A percentile compares a stretch with the other conserved stretches of the same genome.
phyloP scores from a whole-genome alignment of 1,139 yeast genomes.

The Taphrina betulina region DNA sequence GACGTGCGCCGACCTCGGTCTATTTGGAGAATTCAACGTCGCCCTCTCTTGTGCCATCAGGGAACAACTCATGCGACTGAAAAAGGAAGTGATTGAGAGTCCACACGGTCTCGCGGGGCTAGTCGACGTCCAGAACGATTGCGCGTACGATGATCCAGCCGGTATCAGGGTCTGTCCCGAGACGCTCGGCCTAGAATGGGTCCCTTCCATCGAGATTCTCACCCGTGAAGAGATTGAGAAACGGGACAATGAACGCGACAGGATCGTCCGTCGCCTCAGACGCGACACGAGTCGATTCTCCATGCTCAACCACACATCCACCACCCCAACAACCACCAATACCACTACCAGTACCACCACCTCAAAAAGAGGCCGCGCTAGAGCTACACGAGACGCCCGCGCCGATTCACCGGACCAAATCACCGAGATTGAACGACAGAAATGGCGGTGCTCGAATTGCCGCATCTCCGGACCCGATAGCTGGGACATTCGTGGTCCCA shows the following conservation, averaged over 20 bases:
- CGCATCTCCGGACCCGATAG: constrained; percentile 35
- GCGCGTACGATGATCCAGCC: constrained; percentile 60
- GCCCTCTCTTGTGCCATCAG: constrained; percentile 87
- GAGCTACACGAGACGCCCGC: constrained; percentile 30
- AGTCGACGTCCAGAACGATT: constrained; percentile 56
- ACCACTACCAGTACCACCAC: constrained; percentile 12
- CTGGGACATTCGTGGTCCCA: constrained; percentile 35
- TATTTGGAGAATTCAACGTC: constrained; percentile 80
- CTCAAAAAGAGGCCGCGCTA: constrained; percentile 23
- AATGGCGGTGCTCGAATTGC: constrained; percentile 35
- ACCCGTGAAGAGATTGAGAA: constrained; percentile 93
- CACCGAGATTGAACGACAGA: constrained; percentile 33
- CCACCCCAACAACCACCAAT: constrained; percentile 18
- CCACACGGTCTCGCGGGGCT: constrained; percentile 48
- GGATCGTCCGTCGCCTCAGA: constrained; percentile 85
- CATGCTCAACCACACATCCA: constrained; percentile 41
- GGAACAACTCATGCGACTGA: constrained; percentile 71
- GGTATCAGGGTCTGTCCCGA: constrained; percentile 66
- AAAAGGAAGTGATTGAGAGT: constrained; percentile 85
- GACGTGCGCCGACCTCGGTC: constrained; percentile 81
- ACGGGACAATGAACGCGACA: constrained; percentile 90
- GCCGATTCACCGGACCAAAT: constrained; percentile 25
- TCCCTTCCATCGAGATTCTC: constrained; percentile 79
- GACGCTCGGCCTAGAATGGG: constrained; percentile 73
- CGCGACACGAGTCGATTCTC: constrained; percentile 74